These are phyloP conservation scores for Geosmithia putterillii DNA, from an alignment of 2,329 filamentous ascomycete genomes.

Conservation along the genomic window DNA sequence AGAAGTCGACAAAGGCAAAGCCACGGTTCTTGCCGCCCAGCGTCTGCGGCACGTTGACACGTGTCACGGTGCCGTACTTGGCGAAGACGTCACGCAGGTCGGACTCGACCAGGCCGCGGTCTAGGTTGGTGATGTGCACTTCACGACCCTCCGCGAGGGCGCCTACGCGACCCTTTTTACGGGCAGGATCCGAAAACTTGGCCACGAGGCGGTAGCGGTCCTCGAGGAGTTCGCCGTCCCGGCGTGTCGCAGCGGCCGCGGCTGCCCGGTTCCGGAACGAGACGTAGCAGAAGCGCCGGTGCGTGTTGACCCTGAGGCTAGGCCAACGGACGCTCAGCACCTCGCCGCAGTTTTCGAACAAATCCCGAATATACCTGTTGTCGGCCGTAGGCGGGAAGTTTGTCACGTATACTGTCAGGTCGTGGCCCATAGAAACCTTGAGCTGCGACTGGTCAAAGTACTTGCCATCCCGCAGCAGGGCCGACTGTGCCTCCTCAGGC, in stretches of 20 bases:
- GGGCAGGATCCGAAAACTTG: conserved; percentile 73
- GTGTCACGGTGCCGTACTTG: conserved; percentile 64
- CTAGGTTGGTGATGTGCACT: conserved; percentile 62
- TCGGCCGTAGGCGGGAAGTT: conserved; percentile 78
- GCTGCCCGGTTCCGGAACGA: conserved; percentile 65
- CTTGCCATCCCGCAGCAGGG: conserved; percentile 71
- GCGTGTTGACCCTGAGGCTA: conserved; percentile 77
- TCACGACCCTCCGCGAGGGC: conserved; percentile 81
- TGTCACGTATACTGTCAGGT: conserved; percentile 75
- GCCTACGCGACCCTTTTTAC: conserved; percentile 68
- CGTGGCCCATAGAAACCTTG: conserved; percentile 59
- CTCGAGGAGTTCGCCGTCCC: conserved; percentile 61
- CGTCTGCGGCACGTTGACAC: conserved; percentile 58
- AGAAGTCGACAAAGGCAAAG: conserved; percentile 69
- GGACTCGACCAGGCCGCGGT: conserved; percentile 47
- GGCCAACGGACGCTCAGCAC: conserved; percentile 82
- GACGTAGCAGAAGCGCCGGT: conserved; percentile 89
- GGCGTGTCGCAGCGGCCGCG: conserved; percentile 57
- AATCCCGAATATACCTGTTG: conserved; percentile 52
- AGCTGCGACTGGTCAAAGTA: conserved; percentile 63
- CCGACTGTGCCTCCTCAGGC: conserved; percentile 68
- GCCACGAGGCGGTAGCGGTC: conserved; percentile 57
- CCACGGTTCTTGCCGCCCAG: conserved; percentile 60
- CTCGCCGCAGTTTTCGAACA: conserved; percentile 67
- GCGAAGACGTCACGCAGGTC: conserved; percentile 61